Evolutionary conservation across 352 stramenopile species (phyloP), one percentile per base, ranked within the genome.

Genomic region (Pythium diclinum): DNA sequence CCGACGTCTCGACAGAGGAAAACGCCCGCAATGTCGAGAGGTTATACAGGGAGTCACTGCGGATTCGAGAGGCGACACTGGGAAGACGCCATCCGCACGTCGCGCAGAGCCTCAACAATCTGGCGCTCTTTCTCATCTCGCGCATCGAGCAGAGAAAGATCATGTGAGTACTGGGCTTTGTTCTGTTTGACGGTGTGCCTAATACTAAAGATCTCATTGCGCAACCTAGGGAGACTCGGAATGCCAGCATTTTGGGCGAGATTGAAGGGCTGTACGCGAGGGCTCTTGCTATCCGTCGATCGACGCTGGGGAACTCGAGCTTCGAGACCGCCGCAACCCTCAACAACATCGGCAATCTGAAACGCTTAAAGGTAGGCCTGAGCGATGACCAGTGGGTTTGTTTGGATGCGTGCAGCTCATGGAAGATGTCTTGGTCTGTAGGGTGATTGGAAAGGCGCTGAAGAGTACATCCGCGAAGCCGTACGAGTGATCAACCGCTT

Each of bases 261-360:
- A 86, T 89, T 58, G 78, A 80, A 17, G 56, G 76, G 46, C 44
- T 90, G 13, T 92, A 89, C 56, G 63, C 77, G 0, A 72, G 78
- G 23, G 84, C 84, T 28, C 56, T 91, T 19, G 68, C 58, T 36
- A 92, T 92, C 58, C 82, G 84, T 53, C 74, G 80, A 4, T 79
- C 68, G 3, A 81, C 76, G 23, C 72, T 92, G 44, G 84, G 84
- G 0, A 90, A 91, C 23, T 80, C 82, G 46, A 92, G 81, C 59
- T 87, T 89, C 21, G 84, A 92, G 65, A 91, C 82, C 0, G 82
- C 84, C 2, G 81, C 84, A 6, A 92, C 82, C 10, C 66, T 92
- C 3, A 92, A 91, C 65, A 92, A 92, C 53, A 85, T 91, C 19
- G 84, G 84, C 40, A 91, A 89, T 62, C 83, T 91, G 59, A 91